Evolutionary conservation across 768 basidiomycete species (phyloP), one percentile per base, ranked within the genome.

Genomic region (Suillus clintonianus): DNA sequence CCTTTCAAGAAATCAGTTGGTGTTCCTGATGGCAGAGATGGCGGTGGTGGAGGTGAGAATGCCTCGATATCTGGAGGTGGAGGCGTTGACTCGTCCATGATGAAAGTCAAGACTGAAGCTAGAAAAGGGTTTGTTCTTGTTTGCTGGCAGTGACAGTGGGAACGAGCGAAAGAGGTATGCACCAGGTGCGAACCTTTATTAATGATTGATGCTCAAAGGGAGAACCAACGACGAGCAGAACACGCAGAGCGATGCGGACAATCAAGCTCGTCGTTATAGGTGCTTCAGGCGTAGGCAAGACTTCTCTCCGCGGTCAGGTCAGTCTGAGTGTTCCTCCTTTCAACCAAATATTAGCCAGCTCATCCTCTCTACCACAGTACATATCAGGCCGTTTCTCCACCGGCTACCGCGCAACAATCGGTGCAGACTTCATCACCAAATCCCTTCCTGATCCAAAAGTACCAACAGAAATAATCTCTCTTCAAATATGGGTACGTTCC

Each of bases 1-100:
- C 92, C 94, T 77, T 97, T 96, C 64, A 98, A 75, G 70, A 97
- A 98, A 67, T 95, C 94, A 0, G 94, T 94, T 0, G 94, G 95
- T 7, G 94, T 95, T 3, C 95, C 95, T 9, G 88, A 83, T 27
- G 82, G 74, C 1, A 77, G 68, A 6, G 76, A 64, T 8, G 85
- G 83, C 0, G 83, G 83, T 14, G 81, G 80, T 7, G 84, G 83
- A 3, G 87, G 85, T 1, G 83, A 71, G 1, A 67, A 70, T 4
- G 72, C 55, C 0, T 78, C 77, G 51, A 74, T 72, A 42, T 82
- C 78, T 48, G 80, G 80, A 1, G 81, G 74, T 37, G 82, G 74
- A 68, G 74, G 73, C n/a, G 71, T 73, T 19, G 10, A 45, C 19
- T 74, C 74, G 3, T 74, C 74, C 74, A 74, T 74, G 10, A 30